Percentiles rank a stretch among this genome's conserved stretches.
phyloP scores from a whole-genome alignment of 495 filamentous ascomycete species.

The Oidiodendron maius region DNA sequence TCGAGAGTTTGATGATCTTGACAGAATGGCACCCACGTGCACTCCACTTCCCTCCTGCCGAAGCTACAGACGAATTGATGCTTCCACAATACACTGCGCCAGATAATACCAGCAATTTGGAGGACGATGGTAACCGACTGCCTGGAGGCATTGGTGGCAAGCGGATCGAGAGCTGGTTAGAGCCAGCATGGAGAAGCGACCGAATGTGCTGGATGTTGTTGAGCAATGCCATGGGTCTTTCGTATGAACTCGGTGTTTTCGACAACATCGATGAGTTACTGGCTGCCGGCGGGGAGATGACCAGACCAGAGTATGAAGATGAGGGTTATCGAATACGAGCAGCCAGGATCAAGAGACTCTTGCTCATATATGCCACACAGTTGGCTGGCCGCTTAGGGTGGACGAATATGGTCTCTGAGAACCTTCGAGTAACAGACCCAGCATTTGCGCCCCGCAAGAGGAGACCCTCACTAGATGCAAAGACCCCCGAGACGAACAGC shows the following conservation, averaged over 20 bases:
- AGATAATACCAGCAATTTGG: slow-evolving; percentile 40
- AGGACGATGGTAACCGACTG: slow-evolving; percentile 35
- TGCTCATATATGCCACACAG: slow-evolving; percentile 86
- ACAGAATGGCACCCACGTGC: slow-evolving; percentile 97
- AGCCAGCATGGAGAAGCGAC: slow-evolving; percentile 93
- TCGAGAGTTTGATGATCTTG: slow-evolving; percentile 87
- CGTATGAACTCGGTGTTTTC: slow-evolving; percentile 92
- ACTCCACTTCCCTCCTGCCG: slow-evolving; percentile 89
- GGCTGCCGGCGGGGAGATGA: slow-evolving; percentile 42
- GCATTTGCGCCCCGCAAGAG: slow-evolving; percentile 30
- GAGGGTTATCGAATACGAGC: slow-evolving; percentile 73
- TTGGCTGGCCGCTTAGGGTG: slow-evolving; percentile 87
- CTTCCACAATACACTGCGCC: slow-evolving; percentile 39
- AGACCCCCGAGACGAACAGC: slow-evolving; percentile 47
- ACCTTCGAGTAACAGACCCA: slow-evolving; percentile 42
- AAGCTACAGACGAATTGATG: slow-evolving; percentile 57
- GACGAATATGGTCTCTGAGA: slow-evolving; percentile 85
- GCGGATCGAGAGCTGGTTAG: slow-evolving; percentile 88
- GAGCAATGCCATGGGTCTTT: slow-evolving; percentile 80
- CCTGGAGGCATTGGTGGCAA: slow-evolving; percentile 53
- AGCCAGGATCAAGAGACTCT: slow-evolving; percentile 72
- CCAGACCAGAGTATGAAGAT: slow-evolving; percentile 54
- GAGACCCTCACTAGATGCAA: slow-evolving; percentile 40
- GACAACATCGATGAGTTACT: slow-evolving; percentile 67
- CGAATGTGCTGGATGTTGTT: slow-evolving; percentile 99